Conservation (phyloP, 176 grass and related monocot species). For the Coix lacrymajobi region DNA sequence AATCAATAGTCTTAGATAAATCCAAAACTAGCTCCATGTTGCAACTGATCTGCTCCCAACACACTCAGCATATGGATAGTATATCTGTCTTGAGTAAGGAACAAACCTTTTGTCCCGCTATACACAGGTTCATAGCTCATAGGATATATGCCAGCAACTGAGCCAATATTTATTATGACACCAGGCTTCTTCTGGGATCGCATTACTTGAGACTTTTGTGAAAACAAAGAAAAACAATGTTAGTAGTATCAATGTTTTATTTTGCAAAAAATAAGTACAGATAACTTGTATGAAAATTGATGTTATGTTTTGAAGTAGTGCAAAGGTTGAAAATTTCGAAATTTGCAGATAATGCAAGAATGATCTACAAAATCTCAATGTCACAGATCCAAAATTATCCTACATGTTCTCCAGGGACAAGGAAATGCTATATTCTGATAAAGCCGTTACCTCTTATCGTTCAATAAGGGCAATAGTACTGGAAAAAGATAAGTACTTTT, state of each 20-base stretch:
- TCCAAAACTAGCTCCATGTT: background rate
- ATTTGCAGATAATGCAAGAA: background rate
- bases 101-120: constrained; percentile 67
- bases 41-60: background rate
- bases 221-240: constrained; percentile 20
- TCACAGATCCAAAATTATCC: background rate
- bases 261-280: background rate
- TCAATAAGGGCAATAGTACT: background rate
- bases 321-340: background rate
- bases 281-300: background rate
- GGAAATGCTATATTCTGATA: background rate
- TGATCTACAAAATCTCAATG: background rate
- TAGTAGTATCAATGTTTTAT: background rate
- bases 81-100: background rate
- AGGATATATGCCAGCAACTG: constrained; percentile 64
- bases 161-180: constrained; percentile 81
- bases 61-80: background rate
- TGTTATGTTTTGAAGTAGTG: background rate
- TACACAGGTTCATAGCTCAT: constrained; percentile 60
- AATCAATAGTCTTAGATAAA: background rate
- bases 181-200: constrained; percentile 54
- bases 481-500: background rate
- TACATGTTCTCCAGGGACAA: background rate
- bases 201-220: constrained; percentile 67
- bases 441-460: background rate